Conservation (phyloP, 164 flowering plant species). For the Vitis rupestris region DNA sequence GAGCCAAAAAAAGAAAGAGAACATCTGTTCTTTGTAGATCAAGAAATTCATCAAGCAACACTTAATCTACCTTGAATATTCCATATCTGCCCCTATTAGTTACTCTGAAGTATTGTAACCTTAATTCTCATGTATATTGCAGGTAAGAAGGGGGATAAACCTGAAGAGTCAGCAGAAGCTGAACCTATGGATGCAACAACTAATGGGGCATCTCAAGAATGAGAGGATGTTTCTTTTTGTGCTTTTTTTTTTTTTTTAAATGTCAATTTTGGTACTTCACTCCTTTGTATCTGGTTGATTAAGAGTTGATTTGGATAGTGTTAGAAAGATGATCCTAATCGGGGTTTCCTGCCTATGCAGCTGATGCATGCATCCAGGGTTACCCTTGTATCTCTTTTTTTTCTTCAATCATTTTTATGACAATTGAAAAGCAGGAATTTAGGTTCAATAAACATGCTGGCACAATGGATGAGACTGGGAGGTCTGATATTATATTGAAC, state of each 20-base stretch:
- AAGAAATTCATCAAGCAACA: too few species aligned
- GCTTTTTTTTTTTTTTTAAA: not conserved
- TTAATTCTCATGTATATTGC: constrained; percentile 11
- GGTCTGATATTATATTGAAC: too few species aligned
- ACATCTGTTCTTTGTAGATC: too few species aligned
- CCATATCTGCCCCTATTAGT: not conserved
- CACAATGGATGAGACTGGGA: too few species aligned
- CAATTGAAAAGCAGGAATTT: too few species aligned
- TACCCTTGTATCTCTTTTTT: not conserved
- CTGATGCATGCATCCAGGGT: not conserved
- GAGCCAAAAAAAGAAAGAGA: too few species aligned
- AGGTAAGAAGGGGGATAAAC: constrained; percentile 75
- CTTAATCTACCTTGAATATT: too few species aligned
- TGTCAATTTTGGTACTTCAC: constrained; percentile 26
- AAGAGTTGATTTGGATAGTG: constrained; percentile 14
- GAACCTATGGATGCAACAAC: constrained; percentile 64
- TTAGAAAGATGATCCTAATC: constrained; percentile 12
- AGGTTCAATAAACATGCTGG: too few species aligned
- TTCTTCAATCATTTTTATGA: not conserved
- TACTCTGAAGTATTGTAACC: too few species aligned
- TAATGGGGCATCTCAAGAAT: constrained; percentile 46
- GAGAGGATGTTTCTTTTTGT: not conserved
- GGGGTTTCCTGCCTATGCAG: not conserved
- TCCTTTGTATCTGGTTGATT: constrained; percentile 14
- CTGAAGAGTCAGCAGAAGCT: constrained; percentile 50